Conservation (phyloP, 1,284 basidiomycete species). For the Athelia psychrophila region DNA sequence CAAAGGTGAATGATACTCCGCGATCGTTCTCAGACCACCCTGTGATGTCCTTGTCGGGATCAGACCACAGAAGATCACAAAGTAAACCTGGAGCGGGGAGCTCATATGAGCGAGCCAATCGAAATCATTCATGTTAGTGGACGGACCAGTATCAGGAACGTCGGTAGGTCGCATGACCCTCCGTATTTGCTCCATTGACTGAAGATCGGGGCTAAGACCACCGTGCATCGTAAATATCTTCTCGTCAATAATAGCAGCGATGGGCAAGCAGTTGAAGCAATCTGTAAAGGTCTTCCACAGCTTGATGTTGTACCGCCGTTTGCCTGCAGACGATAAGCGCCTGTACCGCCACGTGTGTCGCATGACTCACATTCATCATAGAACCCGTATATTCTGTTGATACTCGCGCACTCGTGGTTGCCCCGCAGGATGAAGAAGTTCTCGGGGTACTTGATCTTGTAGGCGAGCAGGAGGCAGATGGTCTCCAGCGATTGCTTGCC, state of each 20-base stretch:
- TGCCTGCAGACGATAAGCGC: slow-evolving; percentile 53
- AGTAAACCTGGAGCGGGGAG: slow-evolving; percentile 66
- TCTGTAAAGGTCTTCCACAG: slow-evolving; percentile 98
- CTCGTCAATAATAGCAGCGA: slow-evolving; percentile 96
- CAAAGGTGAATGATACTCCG: slow-evolving; percentile 98
- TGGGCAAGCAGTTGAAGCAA: slow-evolving; percentile 95
- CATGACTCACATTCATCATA: slow-evolving; percentile 87
- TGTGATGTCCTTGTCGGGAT: slow-evolving; percentile 99
- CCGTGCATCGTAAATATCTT: slow-evolving; percentile 97
- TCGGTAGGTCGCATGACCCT: slow-evolving; percentile 99
- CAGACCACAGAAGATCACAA: slow-evolving; percentile 97
- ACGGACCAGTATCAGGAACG: slow-evolving; percentile 94
- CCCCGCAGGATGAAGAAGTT: slow-evolving; percentile 96
- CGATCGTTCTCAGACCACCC: slow-evolving; percentile 99
- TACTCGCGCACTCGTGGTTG: slow-evolving; percentile 94
- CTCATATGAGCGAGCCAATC: slow-evolving; percentile 1
- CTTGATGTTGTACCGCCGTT: slow-evolving; percentile 97
- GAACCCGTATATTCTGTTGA: slow-evolving; percentile 96
- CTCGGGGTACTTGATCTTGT: slow-evolving; percentile 99
- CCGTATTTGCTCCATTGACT: slow-evolving; percentile 99
- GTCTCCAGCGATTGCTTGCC: slow-evolving; percentile 95
- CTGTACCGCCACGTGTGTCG: slow-evolving; percentile 4
- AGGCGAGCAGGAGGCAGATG: slow-evolving; percentile 86
- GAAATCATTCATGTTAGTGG: slow-evolving; percentile 1
- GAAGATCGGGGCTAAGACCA: slow-evolving; percentile 92